Evolutionary conservation across 2,329 filamentous ascomycete genomes (phyloP), one percentile per base, ranked within the genome.

Genomic region (Cytospora schulzeri): DNA sequence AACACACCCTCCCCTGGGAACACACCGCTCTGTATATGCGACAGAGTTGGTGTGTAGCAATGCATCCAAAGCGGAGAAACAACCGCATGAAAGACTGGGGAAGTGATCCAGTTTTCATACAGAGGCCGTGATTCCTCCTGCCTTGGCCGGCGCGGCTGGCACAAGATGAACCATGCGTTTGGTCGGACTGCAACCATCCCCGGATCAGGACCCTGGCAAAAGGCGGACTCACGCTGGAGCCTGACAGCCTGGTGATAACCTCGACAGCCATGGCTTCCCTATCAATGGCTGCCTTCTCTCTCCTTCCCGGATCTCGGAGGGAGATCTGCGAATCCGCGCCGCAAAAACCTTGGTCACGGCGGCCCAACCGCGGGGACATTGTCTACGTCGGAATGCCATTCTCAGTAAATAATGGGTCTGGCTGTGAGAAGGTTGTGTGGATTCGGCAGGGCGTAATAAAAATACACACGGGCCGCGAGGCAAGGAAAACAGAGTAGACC

Each of bases 1-100:
- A 35, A 35, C 9, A 14, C 11, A 19, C 19, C 5, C 15, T n/a
- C n/a, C 19, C 8, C 4, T 19, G 8, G 2, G 29, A 19, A 17
- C 57, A 57, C 61, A 64, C 64, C 64, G 64, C 64, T 60, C 22
- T 38, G 24, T 22, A 60, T 17, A 12, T 60, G 59, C 59, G 33
- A 55, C 59, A 38, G 12, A 38, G 28, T 24, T 5, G 24, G 26
- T 57, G 35, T 31, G 53, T 45, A 31, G n/a, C 22, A 57, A 33
- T 28, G 31, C 60, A 50, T 54, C 50, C 58, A 59, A 55, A 65
- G 59, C 55, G 59, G 59, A 62, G 51, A 56, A 41, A 15, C 19
- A 57, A 57, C 48, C 48, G 64, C 64, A 57, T 31, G 60, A 60
- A 54, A 28, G 7, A 14, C 24, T 29, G 38, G 33, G 4, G 14